Evolutionary conservation across 2,329 filamentous ascomycete species (phyloP).

Genomic region (Pyricularia sp.): DNA sequence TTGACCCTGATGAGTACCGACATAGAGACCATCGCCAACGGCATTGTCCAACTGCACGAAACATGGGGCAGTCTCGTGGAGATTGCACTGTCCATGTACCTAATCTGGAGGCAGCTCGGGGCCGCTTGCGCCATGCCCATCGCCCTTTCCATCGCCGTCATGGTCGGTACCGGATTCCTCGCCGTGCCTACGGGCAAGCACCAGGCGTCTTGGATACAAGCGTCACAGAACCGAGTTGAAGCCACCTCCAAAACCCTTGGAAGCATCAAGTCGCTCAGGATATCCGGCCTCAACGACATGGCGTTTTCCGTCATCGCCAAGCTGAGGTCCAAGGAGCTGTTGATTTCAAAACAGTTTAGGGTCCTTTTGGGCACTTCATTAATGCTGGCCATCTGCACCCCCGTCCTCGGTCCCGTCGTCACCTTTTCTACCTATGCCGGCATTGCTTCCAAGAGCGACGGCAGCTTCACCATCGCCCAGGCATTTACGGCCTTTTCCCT

Average conservation of each 20-base stretch:
- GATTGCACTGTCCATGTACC: slow-evolving; percentile 25
- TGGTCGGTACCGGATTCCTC: slow-evolving; percentile 3
- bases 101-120: slow-evolving; percentile 28
- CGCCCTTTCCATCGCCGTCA: slow-evolving; percentile 13
- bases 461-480: slow-evolving; percentile 8
- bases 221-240: slow-evolving; percentile 37
- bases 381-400: background rate
- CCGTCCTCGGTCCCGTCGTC: background rate
- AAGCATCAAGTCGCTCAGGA: slow-evolving; percentile 41
- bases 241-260: slow-evolving; percentile 36
- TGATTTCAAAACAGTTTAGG: slow-evolving; percentile 2
- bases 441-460: background rate
- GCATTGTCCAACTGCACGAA: slow-evolving; percentile 29
- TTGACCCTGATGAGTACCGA: slow-evolving; percentile 32
- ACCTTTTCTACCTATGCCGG: background rate
- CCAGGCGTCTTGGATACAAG: slow-evolving; percentile 38
- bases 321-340: slow-evolving; percentile 1
- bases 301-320: slow-evolving; percentile 14
- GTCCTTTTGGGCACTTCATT: background rate
- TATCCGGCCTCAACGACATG: slow-evolving; percentile 33
- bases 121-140: slow-evolving; percentile 32
- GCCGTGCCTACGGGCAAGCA: background rate
- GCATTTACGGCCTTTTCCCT: slow-evolving; percentile 10
- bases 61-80: slow-evolving; percentile 31
- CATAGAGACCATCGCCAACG: slow-evolving; percentile 25